A percentile compares a stretch with the other conserved stretches of the same genome.
These are phyloP conservation scores for Lolium multiflorum DNA, from an alignment of 176 grass and related monocot species.

Conservation along the genomic window DNA sequence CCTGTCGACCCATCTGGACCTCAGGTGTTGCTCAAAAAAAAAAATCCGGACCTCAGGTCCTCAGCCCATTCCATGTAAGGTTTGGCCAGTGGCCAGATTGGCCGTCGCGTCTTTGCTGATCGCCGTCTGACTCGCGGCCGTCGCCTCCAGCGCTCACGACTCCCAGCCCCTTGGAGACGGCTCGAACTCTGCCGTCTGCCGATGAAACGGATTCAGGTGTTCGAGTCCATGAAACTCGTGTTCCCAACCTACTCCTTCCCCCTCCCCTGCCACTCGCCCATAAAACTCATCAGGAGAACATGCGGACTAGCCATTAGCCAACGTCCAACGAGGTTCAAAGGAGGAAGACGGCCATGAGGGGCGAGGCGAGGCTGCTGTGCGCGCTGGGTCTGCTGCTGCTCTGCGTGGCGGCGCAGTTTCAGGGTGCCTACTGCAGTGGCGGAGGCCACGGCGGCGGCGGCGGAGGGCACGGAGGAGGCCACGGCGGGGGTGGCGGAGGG, in stretches of 20 bases:
- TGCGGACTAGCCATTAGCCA: too few relatives aligned
- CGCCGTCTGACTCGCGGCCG: neutral
- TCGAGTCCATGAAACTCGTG: too few relatives aligned
- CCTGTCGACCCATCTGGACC: too few relatives aligned
- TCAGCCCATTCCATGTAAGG: neutral
- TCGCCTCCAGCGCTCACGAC: neutral
- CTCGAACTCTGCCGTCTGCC: too few relatives aligned
- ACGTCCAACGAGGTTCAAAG: too few relatives aligned
- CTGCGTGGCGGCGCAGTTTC: neutral
- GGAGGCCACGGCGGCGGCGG: neutral
- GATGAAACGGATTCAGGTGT: too few relatives aligned
- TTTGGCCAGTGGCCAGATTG: neutral
- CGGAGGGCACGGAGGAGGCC: neutral
- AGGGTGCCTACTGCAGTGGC: neutral
- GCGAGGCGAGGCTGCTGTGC: neutral
- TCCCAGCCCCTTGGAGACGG: too few relatives aligned
- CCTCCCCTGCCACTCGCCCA: neutral
- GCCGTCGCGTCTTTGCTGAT: neutral
- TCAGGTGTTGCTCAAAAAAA: too few relatives aligned
- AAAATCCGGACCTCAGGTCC: too few relatives aligned
- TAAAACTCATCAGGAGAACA: neutral
- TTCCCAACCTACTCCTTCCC: neutral
- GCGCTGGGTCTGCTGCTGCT: slow-evolving; percentile 4
- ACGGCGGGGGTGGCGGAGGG: neutral
- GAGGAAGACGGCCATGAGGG: slow-evolving; percentile 18